Evolutionary conservation across 1,284 basidiomycete species (phyloP).

Genomic region (Veloporphyrellus conicus): DNA sequence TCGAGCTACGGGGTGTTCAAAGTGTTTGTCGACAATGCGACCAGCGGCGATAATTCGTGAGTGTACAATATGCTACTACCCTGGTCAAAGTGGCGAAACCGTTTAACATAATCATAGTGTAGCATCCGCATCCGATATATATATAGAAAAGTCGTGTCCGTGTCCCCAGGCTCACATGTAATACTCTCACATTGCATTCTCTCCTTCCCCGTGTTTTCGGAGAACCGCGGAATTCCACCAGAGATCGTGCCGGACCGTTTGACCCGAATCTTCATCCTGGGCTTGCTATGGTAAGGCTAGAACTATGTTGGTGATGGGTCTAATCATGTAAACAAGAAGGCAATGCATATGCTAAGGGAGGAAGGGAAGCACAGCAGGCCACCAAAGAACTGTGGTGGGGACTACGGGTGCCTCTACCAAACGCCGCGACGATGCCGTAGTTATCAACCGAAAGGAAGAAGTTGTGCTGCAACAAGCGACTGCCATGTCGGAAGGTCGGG

Average conservation of each 20-base stretch:
- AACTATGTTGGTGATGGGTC: no score
- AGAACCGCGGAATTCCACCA: conserved; percentile 71
- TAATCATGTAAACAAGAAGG: conserved; percentile 46
- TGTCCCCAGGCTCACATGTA: conserved; percentile 76
- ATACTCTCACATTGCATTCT: conserved; percentile 82
- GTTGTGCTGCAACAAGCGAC: conserved; percentile 63
- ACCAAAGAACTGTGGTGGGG: no score
- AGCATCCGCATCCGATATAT: not conserved
- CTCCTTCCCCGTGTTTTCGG: conserved; percentile 78
- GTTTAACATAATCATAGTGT: not conserved
- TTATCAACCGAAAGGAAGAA: conserved; percentile 60
- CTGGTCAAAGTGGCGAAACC: conserved; percentile 1
- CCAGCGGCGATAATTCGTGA: conserved; percentile 79
- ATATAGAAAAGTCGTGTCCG: conserved; percentile 75
- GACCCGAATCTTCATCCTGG: conserved; percentile 96
- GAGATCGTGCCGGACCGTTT: conserved; percentile 58
- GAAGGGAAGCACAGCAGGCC: no score
- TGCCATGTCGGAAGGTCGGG: conserved; percentile 49
- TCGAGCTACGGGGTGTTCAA: conserved; percentile 64
- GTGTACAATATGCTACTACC: no score
- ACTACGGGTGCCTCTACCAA: no score
- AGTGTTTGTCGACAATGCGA: conserved; percentile 73
- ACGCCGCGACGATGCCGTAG: conserved; percentile 33
- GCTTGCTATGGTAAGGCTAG: conserved; percentile 78
- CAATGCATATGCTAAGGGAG: conserved; percentile 95